Evolutionary conservation across 2,329 filamentous ascomycete genomes (phyloP).

Genomic region (Allantophomopsis lycopodina): DNA sequence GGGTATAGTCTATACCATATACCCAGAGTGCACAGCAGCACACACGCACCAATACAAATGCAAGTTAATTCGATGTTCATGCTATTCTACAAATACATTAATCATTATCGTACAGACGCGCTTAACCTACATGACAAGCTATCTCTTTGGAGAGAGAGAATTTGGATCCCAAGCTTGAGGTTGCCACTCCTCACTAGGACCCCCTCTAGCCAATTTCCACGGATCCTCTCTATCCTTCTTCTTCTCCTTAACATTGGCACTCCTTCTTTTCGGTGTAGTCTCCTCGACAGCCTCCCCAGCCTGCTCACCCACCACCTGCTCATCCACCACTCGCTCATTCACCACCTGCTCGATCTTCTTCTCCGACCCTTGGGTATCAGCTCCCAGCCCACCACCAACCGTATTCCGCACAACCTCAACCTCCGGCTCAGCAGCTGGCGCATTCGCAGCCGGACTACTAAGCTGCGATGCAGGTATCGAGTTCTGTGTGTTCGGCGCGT

Average conservation of each 20-base stretch:
- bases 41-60: no score
- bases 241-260: constrained; percentile 5
- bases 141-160: neutral
- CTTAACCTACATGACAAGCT: neutral
- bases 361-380: neutral
- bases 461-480: constrained; percentile 15
- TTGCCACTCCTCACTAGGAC: constrained; percentile 53
- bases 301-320: neutral
- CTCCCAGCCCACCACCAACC: neutral
- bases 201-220: constrained; percentile 41
- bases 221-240: constrained; percentile 25
- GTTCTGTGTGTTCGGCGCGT: constrained; percentile 19
- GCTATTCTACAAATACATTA: no score
- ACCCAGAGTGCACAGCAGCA: no score
- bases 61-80: no score
- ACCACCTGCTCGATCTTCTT: neutral
- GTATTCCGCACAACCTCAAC: neutral
- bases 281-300: neutral
- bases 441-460: constrained; percentile 2
- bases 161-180: constrained; percentile 1
- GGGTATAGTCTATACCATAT: no score
- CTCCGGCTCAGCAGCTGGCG: constrained; percentile 1
- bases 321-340: no score
- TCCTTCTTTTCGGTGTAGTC: neutral
- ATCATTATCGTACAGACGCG: no score